phyloP scores from a whole-genome alignment of 306 rosid genomes.

The Cicer cuneatum region DNA sequence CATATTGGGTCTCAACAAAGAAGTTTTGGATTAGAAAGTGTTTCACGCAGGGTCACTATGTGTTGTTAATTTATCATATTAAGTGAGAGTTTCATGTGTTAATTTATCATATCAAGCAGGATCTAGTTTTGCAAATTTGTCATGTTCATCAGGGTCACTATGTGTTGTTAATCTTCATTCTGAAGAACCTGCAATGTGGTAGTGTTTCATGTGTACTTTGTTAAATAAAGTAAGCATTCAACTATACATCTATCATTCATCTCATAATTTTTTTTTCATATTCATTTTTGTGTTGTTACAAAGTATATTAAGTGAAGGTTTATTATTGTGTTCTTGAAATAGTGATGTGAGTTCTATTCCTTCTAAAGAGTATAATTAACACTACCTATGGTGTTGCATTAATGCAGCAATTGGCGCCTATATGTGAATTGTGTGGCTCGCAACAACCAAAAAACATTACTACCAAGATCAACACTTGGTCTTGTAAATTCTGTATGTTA shows the following conservation, averaged over 20 bases:
- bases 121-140: conserved; percentile 46
- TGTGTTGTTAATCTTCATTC: conserved; percentile 39
- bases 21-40: conserved; percentile 39
- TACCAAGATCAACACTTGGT: conserved; percentile 58
- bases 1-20: conserved; percentile 44
- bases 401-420: conserved; percentile 59
- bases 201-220: conserved; percentile 79
- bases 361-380: conserved; percentile 11
- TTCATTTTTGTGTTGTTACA: not conserved
- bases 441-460: conserved; percentile 65
- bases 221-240: conserved; percentile 70
- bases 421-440: conserved; percentile 75
- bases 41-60: no score
- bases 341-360: not conserved
- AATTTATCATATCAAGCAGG: no score
- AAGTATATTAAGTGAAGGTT: not conserved
- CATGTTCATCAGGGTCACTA: conserved; percentile 39
- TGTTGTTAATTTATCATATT: no score
- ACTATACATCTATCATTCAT: conserved; percentile 20
- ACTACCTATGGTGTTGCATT: not conserved
- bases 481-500: conserved; percentile 76
- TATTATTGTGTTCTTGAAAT: conserved; percentile 5
- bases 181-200: conserved; percentile 70
- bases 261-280: not conserved
- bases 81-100: no score